Evolutionary conservation across 2,329 filamentous ascomycete genomes (phyloP).

Genomic region (Pseudopyricularia cyperi): DNA sequence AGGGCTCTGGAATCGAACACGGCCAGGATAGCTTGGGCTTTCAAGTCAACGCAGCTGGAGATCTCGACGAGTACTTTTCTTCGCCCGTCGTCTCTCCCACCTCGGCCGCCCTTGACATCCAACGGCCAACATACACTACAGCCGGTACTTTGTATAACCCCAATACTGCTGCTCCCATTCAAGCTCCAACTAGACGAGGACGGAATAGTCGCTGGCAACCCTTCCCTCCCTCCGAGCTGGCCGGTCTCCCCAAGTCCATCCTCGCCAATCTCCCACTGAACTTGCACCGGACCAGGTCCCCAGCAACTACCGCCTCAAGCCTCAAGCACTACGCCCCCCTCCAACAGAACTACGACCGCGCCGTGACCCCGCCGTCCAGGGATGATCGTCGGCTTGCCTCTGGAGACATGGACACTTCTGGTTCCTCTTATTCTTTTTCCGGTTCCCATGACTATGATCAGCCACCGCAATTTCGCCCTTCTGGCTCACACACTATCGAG

Average conservation of each 20-base stretch:
- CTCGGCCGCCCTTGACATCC: not conserved
- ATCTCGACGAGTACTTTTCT: not conserved
- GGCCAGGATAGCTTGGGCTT: too few relatives aligned
- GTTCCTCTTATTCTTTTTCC: not conserved
- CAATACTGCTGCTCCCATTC: not conserved
- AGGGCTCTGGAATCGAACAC: too few relatives aligned
- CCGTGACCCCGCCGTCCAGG: conserved; percentile 24
- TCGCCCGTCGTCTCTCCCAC: not conserved
- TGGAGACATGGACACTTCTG: not conserved
- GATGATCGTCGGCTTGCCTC: not conserved
- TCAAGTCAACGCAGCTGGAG: too few relatives aligned
- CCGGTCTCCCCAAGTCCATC: not conserved
- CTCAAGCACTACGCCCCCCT: conserved; percentile 33
- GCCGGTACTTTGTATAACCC: not conserved
- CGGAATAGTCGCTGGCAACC: not conserved
- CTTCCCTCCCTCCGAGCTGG: not conserved
- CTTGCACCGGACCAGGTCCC: conserved; percentile 2
- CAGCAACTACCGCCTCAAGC: conserved; percentile 9
- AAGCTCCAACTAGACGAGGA: not conserved
- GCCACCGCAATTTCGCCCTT: not conserved
- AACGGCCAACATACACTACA: not conserved
- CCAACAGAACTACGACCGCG: conserved; percentile 41
- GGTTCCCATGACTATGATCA: not conserved
- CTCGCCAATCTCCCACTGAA: not conserved
- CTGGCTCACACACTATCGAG: not conserved